Conservation (phyloP, 768 basidiomycete species). For the Phlebiopsis gigantea region DNA sequence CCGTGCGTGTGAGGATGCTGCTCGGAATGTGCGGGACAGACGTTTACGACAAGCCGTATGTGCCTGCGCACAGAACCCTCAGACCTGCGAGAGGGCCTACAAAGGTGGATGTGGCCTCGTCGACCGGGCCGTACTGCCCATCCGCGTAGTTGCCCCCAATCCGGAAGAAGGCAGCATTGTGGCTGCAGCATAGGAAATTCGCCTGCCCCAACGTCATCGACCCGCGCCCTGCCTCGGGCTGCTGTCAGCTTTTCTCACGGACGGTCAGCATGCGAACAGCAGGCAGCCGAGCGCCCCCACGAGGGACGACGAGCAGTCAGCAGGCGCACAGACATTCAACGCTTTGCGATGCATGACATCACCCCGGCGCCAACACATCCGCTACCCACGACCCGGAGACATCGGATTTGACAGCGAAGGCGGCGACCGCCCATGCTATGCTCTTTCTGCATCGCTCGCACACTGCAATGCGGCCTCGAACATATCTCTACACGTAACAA, state of each 20-base stretch:
- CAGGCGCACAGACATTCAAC: background rate
- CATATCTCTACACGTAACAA: background rate
- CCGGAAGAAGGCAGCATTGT: no score
- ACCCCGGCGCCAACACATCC: background rate
- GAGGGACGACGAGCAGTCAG: background rate
- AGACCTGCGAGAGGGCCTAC: no score
- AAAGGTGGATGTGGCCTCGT: background rate
- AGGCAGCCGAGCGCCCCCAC: no score
- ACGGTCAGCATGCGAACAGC: no score
- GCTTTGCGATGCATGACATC: background rate
- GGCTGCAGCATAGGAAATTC: no score
- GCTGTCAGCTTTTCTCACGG: no score
- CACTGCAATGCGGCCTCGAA: background rate
- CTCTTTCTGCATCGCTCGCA: background rate
- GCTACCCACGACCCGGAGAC: conserved; percentile 2
- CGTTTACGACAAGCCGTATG: no score
- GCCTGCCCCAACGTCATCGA: no score
- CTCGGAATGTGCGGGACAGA: no score
- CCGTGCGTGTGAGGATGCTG: no score
- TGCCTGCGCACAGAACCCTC: no score
- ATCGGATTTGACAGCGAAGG: background rate
- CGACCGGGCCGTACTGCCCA: background rate
- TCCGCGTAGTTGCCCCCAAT: background rate
- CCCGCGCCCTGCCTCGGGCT: no score
- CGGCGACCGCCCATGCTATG: background rate